Evolutionary conservation across 306 rosid species (phyloP), one percentile per base, ranked within the genome.

Genomic region (Dryas alaskensis): DNA sequence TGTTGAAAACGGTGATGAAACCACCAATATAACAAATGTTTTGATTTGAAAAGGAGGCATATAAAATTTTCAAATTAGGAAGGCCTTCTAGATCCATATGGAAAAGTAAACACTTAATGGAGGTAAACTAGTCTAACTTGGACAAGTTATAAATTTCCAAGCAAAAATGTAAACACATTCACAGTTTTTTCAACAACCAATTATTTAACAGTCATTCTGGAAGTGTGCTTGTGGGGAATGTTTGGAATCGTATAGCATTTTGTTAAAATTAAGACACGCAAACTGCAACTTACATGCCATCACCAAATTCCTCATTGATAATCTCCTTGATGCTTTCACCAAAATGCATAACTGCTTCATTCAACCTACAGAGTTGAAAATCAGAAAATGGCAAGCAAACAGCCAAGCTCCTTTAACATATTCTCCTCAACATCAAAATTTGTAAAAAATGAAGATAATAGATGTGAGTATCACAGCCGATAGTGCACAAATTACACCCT

Each of bases 261-360:
- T 19, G 0, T 3, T 3, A 70, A 61, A 12, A 67, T 51, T 51
- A 67, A 77, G 78, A 58, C 57, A 67, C 61, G 51, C 5, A 65
- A 67, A 81, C 3, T 2, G 10, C 66, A 82, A 89, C 98, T 88
- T 77, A 93, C 98, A 93, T 93, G 76, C 98, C 97, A 79, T 93
- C 98, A 52, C 98, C 98, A 91, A 88, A 93, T 50, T 91, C 98
- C 79, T 93, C 98, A 51, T 93, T 89, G 86, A 93, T 83, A 31
- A 93, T 89, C 53, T 91, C 97, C 82, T 93, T 93, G 86, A 93
- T 93, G 88, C 97, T 93, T 90, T 91, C 97, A 54, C 98, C 97
- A 75, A 93, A 93, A 85, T 93, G 97, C 97, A 91, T 89, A 31
- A 91, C 82, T 44, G 94, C 98, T 87, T 93, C 98, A 65, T 89